Evolutionary conservation across 495 filamentous ascomycete species (phyloP).

Genomic region (Aspergillus bridgeri): DNA sequence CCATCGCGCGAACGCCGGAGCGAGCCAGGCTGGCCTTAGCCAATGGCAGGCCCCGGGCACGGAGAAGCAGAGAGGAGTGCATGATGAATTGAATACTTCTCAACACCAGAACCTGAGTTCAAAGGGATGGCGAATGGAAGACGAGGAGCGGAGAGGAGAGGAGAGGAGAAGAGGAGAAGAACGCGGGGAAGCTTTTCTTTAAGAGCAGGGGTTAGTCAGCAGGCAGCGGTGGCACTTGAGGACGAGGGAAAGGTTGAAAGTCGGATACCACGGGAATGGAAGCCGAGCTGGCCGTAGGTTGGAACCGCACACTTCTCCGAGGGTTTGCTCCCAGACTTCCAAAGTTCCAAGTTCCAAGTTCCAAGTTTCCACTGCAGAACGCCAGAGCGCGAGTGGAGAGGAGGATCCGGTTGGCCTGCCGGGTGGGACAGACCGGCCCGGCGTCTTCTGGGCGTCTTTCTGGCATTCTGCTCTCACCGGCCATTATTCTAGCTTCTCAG

Average conservation of each 20-base stretch:
- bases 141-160: constrained; percentile 12
- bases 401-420: neutral
- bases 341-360: too few relatives aligned
- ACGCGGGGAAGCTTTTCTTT: constrained; percentile 12
- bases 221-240: too few relatives aligned
- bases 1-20: constrained; percentile 32
- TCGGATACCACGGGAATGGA: too few relatives aligned
- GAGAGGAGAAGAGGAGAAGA: constrained; percentile 2
- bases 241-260: too few relatives aligned
- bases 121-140: neutral
- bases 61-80: constrained; percentile 34
- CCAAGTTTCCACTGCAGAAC: too few relatives aligned
- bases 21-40: constrained; percentile 28
- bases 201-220: neutral
- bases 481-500: too few relatives aligned
- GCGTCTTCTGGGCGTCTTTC: too few relatives aligned
- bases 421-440: neutral
- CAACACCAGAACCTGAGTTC: neutral
- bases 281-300: too few relatives aligned
- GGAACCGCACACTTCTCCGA: too few relatives aligned
- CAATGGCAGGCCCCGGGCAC: constrained; percentile 29
- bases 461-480: too few relatives aligned
- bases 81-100: constrained; percentile 20
- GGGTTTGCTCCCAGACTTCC: too few relatives aligned
- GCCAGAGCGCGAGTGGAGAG: too few relatives aligned